Base-by-base conservation (phyloP, 129 eudicot genomes). In the Sambucus nigra region DNA sequence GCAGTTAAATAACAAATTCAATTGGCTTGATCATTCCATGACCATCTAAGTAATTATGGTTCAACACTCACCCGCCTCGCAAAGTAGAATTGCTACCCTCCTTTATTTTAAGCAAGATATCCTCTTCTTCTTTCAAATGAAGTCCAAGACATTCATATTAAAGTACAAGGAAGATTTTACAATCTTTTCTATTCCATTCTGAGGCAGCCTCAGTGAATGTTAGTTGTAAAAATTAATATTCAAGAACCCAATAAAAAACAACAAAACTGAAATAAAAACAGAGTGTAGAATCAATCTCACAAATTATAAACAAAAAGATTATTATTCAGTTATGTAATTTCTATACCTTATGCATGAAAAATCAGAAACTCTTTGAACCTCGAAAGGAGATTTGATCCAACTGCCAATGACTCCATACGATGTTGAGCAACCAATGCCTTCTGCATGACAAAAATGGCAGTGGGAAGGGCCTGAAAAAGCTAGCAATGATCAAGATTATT, bases 401-500 rank as follows among this genome's bases (percentile, higher is more conserved):
- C 67, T 70, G 69, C 79, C 51, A 47, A 63, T 61, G 55, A 57
- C 67, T 58, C 79, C 81, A 70, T 63, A 67, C 0, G 94, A 83
- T 21, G 80, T 76, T 7, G 85, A 80, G 70, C 88, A 84, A 57
- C 81, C 68, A 72, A 64, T 24, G 59, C 79, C 80, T 54, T 80
- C 94, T 39, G 64, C 71, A 55, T 73, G 78, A 80, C 88, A 76
- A 19, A 18, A 7, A 18, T 56, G 68, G 56, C 94, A 84, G 70
- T 65, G 67, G 40, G 74, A 73, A 69, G 78, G 69, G 47, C 79
- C 85, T 65, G 66, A 61, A 60, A 54, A 42, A 20, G 13, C 10
- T 9, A 25, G 13, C 12, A 57, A 35, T 57, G n/a, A 38, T 11
- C 13, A 19, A 38, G 46, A 55, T 24, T 8, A 11, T 3, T 2